A percentile compares a stretch with the other conserved stretches of the same genome.
Conservation (phyloP, 2,329 filamentous ascomycete genomes). For the Aspergillus udagawae region DNA sequence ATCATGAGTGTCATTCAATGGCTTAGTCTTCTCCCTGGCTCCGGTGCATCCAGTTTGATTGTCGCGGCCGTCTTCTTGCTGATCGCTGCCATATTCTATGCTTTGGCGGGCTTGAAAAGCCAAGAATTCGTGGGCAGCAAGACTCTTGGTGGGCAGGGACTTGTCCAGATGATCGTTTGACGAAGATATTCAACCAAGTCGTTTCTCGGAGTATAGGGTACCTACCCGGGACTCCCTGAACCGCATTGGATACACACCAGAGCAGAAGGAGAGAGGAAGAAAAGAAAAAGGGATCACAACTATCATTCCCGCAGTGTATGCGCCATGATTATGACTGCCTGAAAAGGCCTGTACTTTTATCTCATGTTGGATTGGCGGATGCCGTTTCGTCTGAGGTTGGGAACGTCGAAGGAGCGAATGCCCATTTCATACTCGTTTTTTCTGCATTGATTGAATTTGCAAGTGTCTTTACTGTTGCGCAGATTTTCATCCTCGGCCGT, state of each 20-base stretch:
- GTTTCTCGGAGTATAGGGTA: neutral
- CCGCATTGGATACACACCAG: neutral
- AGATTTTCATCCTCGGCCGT: neutral
- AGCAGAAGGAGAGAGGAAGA: neutral
- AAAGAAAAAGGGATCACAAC: conserved; percentile 1
- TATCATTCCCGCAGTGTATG: conserved; percentile 11
- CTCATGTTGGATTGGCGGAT: conserved; percentile 7
- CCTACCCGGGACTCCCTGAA: neutral
- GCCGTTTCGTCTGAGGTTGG: conserved; percentile 1
- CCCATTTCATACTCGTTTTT: conserved; percentile 1
- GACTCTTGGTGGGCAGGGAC: conserved; percentile 87
- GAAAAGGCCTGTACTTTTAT: conserved; percentile 19
- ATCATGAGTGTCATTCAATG: conserved; percentile 81
- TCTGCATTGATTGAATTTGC: neutral
- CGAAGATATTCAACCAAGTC: neutral
- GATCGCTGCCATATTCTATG: conserved; percentile 75
- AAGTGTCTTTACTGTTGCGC: neutral
- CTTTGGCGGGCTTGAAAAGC: conserved; percentile 41
- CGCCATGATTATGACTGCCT: conserved; percentile 20
- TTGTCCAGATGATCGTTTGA: conserved; percentile 96
- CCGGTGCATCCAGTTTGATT: conserved; percentile 67
- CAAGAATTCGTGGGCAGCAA: conserved; percentile 65
- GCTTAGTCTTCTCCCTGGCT: conserved; percentile 63
- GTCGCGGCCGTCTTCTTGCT: conserved; percentile 79
- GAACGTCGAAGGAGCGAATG: neutral